A percentile compares a stretch with the other conserved stretches of the same genome.
These are phyloP conservation scores for Blastosporella zonata DNA, from an alignment of 1,284 basidiomycete genomes.

Conservation along the genomic window DNA sequence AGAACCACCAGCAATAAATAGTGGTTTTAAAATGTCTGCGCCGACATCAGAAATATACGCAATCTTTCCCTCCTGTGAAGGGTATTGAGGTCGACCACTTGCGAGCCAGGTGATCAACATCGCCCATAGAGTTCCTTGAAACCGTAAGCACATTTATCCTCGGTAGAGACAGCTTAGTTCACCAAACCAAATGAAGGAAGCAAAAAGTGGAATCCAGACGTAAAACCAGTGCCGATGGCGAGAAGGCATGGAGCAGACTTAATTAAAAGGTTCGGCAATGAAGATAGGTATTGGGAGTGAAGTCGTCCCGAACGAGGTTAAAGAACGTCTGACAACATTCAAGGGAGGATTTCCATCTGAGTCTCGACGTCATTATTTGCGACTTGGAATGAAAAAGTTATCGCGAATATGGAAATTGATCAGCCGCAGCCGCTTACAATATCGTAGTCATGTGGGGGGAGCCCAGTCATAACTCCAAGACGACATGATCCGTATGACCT, in stretches of 20 bases:
- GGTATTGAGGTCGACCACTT: conserved; percentile 35
- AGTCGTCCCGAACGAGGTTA: neutral
- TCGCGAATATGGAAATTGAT: too few relatives aligned
- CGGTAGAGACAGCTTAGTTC: conserved; percentile 20
- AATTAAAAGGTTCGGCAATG: neutral
- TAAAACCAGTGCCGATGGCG: conserved; percentile 49
- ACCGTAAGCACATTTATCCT: conserved; percentile 2
- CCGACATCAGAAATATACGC: conserved; percentile 76
- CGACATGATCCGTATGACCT: too few relatives aligned
- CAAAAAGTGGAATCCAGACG: conserved; percentile 59
- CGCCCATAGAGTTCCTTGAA: conserved; percentile 52
- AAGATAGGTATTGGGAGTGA: neutral
- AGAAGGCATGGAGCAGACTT: neutral
- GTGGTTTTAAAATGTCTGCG: conserved; percentile 65
- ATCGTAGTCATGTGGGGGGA: too few relatives aligned
- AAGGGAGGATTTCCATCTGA: too few relatives aligned
- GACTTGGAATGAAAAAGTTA: neutral
- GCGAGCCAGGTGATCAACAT: conserved; percentile 67
- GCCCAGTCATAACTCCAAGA: too few relatives aligned
- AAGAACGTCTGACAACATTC: neutral
- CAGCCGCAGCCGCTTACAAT: too few relatives aligned
- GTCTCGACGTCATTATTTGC: neutral
- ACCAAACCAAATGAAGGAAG: conserved; percentile 65
- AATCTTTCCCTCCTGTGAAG: conserved; percentile 49
- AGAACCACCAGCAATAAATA: conserved; percentile 61